Conservation (phyloP, 805 yeast genomes). For the Metschnikowia peoriensis region DNA sequence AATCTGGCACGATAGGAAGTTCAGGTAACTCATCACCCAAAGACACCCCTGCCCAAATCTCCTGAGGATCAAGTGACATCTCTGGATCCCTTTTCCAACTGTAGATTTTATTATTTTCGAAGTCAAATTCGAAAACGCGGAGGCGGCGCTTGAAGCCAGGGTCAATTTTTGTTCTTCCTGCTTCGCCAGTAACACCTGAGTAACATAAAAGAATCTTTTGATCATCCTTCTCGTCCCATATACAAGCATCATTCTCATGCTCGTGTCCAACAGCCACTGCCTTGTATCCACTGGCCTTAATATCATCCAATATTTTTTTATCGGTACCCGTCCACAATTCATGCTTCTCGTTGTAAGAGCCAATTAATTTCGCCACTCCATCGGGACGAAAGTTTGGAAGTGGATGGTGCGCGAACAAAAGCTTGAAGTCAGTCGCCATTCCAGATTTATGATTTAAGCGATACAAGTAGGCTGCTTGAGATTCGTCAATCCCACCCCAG, state of each 20-base stretch:
- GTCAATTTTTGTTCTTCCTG: slow-evolving; percentile 29
- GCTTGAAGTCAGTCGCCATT: slow-evolving; percentile 22
- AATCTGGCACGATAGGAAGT: background rate
- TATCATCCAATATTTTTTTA: slow-evolving; percentile 30
- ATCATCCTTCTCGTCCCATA: slow-evolving; percentile 22
- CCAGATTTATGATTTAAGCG: slow-evolving; percentile 19
- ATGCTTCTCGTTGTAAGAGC: slow-evolving; percentile 38
- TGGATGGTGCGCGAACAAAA: slow-evolving; percentile 41
- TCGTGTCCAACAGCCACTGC: slow-evolving; percentile 44
- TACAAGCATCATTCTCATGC: slow-evolving; percentile 44
- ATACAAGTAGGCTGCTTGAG: slow-evolving; percentile 36
- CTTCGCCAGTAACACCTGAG: slow-evolving; percentile 37
- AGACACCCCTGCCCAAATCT: slow-evolving; percentile 16
- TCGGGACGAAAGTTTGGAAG: slow-evolving; percentile 41
- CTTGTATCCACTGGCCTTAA: slow-evolving; percentile 34
- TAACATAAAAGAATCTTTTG: slow-evolving; percentile 38
- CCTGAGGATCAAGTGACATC: slow-evolving; percentile 14
- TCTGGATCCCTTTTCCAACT: slow-evolving; percentile 38
- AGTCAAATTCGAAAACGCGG: slow-evolving; percentile 35
- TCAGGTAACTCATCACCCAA: slow-evolving; percentile 1
- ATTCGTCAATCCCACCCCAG: slow-evolving; percentile 24
- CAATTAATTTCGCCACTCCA: slow-evolving; percentile 39
- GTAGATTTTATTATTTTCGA: slow-evolving; percentile 23
- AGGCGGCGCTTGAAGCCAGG: slow-evolving; percentile 30
- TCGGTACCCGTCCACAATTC: slow-evolving; percentile 30